A percentile compares a stretch with the other conserved stretches of the same genome.
These are phyloP conservation scores for Wickerhamiella azyma DNA, from an alignment of 805 yeast genomes.

Conservation along the genomic window DNA sequence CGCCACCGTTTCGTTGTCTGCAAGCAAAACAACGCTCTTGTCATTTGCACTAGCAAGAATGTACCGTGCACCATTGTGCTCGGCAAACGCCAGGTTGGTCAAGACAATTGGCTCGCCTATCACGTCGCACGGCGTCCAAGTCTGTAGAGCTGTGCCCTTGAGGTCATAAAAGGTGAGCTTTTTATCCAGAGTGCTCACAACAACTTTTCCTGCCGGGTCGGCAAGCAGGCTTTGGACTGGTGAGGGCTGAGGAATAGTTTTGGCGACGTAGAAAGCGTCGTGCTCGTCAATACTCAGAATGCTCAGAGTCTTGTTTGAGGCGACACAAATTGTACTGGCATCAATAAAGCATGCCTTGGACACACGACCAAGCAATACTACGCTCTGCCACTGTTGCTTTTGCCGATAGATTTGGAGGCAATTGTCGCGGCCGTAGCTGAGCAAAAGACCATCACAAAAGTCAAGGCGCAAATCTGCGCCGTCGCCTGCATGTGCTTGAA, in stretches of 20 bases:
- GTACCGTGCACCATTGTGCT: neutral
- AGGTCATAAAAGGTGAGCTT: slow-evolving; percentile 11
- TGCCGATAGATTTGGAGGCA: slow-evolving; percentile 14
- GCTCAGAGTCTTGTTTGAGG: slow-evolving; percentile 53
- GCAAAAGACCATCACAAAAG: neutral
- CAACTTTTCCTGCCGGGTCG: neutral
- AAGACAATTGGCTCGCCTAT: slow-evolving; percentile 13
- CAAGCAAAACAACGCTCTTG: slow-evolving; percentile 39
- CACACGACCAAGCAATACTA: slow-evolving; percentile 35
- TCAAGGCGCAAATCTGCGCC: slow-evolving; percentile 14
- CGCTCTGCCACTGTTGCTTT: slow-evolving; percentile 36
- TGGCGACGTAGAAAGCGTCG: slow-evolving; percentile 27
- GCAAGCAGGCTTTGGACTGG: slow-evolving; percentile 35
- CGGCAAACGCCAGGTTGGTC: slow-evolving; percentile 9
- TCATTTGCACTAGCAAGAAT: slow-evolving; percentile 33
- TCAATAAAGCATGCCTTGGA: slow-evolving; percentile 21
- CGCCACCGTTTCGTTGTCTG: slow-evolving; percentile 34
- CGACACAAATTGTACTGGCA: slow-evolving; percentile 27
- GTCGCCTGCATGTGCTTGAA: slow-evolving; percentile 17
- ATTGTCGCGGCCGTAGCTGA: slow-evolving; percentile 17
- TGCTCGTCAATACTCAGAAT: slow-evolving; percentile 24
- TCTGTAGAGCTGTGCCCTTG: slow-evolving; percentile 5
- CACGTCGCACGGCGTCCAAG: slow-evolving; percentile 13
- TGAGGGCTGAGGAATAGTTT: slow-evolving; percentile 37
- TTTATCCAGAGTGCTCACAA: slow-evolving; percentile 17